Evolutionary conservation across 805 yeast genomes (phyloP).

Genomic region (Candida silvatica): DNA sequence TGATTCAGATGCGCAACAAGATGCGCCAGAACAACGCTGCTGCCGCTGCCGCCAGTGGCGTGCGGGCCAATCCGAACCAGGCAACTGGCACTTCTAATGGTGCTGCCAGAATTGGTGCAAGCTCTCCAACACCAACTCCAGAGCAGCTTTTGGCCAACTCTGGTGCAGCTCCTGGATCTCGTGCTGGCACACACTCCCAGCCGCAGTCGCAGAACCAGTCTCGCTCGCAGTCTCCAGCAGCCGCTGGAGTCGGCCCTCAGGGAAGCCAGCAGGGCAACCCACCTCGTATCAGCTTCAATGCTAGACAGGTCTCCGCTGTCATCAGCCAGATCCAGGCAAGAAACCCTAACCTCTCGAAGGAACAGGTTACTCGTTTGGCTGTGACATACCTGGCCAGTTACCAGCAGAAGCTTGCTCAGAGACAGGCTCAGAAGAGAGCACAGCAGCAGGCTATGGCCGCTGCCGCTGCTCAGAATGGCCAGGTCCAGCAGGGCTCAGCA

Average conservation of each 20-base stretch:
- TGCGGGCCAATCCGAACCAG: no score
- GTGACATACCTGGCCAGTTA: slow-evolving; percentile 53
- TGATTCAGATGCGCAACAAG: slow-evolving; percentile 4
- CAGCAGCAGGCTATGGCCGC: slow-evolving; percentile 10
- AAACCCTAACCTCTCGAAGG: slow-evolving; percentile 53
- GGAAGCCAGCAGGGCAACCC: slow-evolving; percentile 7
- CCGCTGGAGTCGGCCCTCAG: slow-evolving; percentile 4
- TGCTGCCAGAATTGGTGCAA: slow-evolving; percentile 1
- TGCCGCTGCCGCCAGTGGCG: slow-evolving; percentile 1
- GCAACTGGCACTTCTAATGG: no score
- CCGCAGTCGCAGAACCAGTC: not conserved
- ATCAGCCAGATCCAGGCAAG: slow-evolving; percentile 57
- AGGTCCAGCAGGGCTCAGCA: slow-evolving; percentile 5
- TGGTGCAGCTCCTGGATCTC: slow-evolving; percentile 1
- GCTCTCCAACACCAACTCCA: slow-evolving; percentile 16
- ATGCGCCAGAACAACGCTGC: not conserved
- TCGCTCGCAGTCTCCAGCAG: slow-evolving; percentile 6
- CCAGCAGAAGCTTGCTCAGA: slow-evolving; percentile 27
- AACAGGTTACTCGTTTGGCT: slow-evolving; percentile 58
- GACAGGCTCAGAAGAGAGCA: slow-evolving; percentile 13
- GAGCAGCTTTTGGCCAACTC: slow-evolving; percentile 13
- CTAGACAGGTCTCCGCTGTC: slow-evolving; percentile 58
- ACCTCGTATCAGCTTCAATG: slow-evolving; percentile 32
- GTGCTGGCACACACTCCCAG: not conserved
- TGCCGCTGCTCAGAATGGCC: slow-evolving; percentile 7